A percentile compares a stretch with the other conserved stretches of the same genome.
Evolutionary conservation across 805 yeast genomes (phyloP).

Genomic region (Komagataella pseudopastoris): DNA sequence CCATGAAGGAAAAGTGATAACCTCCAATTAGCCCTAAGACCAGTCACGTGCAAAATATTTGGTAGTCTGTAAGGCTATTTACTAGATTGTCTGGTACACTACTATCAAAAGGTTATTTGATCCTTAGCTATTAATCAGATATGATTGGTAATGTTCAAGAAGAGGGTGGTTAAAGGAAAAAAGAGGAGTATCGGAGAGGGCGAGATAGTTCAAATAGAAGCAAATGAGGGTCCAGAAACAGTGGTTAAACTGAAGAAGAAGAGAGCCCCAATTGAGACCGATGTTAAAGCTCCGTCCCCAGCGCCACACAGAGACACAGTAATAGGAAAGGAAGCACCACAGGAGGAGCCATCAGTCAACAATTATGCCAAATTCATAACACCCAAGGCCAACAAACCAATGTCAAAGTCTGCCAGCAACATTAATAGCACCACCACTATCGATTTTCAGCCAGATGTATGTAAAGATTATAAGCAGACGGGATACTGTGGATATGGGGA

Average conservation of each 20-base stretch:
- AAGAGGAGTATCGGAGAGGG: neutral
- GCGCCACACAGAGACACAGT: neutral
- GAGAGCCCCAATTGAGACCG: neutral
- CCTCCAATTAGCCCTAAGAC: neutral
- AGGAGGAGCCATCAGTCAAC: neutral
- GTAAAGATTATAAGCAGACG: conserved; percentile 81
- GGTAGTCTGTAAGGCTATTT: neutral
- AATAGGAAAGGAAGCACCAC: neutral
- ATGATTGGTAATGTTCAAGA: conserved; percentile 22
- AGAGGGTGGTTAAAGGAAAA: conserved; percentile 15
- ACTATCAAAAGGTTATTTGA: neutral
- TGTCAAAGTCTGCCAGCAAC: conserved; percentile 24
- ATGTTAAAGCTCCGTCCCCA: neutral
- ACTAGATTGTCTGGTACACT: neutral
- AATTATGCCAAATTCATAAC: conserved; percentile 11
- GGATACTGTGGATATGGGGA: conserved; percentile 98
- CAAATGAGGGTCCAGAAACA: neutral
- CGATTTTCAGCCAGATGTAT: conserved; percentile 88
- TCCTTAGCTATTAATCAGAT: too few relatives aligned
- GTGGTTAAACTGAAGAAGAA: conserved; percentile 1
- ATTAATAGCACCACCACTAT: conserved; percentile 54
- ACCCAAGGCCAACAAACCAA: conserved; percentile 20
- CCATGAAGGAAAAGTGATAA: neutral
- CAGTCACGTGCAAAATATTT: neutral
- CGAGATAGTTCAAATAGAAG: neutral